Base-by-base conservation (phyloP, 129 eudicot species). In the Lonicera japonica region DNA sequence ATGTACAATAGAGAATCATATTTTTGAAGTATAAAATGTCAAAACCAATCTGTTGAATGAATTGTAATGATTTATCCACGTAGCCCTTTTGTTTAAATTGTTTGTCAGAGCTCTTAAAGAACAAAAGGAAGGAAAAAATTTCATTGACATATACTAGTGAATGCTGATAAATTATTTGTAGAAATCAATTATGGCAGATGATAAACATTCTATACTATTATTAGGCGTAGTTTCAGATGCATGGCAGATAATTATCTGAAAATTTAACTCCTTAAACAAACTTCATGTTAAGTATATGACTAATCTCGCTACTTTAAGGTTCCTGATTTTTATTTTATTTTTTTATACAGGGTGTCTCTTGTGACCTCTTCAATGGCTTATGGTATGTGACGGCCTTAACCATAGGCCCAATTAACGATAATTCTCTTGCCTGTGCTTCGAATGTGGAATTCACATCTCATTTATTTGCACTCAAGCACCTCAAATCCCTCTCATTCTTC, bases 341-440 rank as follows among this genome's bases (percentile, higher is more conserved):
- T 34, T 24, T 70, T 54, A 25, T 50, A 60, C 88, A 89, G 97
- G 97, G 97, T 53, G 86, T 89, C 66, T 73, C 90, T 48, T 89
- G 97, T 83, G 97, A 89, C 67, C 38, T 89, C 50, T 80, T 64
- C 68, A 78, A 85, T 80, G 95, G 87, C 54, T 76, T 82, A 11
- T 89, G 97, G 97, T 86, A 85, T 68, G 95, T 85, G 4, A 89
- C 90, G 46, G 83, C 70, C n/a, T 68, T 89, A 17, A 78, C 53
- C 58, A 75, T 85, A 21, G 97, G 97, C 18, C 95, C 80, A 38
- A 21, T 80, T 69, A 85, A 89, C 65, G 97, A 89, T 17, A 89
- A 89, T 60, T 89, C 97, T 12, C 86, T 85, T 9, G 74, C 60
- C 0, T 89, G 97, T 69, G 83, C 80, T 39, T 69, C 61, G 75